Percentiles rank a stretch among this genome's conserved stretches.
Conservation (phyloP, 2,329 filamentous ascomycete species). For the Verticillium albo-atrum region DNA sequence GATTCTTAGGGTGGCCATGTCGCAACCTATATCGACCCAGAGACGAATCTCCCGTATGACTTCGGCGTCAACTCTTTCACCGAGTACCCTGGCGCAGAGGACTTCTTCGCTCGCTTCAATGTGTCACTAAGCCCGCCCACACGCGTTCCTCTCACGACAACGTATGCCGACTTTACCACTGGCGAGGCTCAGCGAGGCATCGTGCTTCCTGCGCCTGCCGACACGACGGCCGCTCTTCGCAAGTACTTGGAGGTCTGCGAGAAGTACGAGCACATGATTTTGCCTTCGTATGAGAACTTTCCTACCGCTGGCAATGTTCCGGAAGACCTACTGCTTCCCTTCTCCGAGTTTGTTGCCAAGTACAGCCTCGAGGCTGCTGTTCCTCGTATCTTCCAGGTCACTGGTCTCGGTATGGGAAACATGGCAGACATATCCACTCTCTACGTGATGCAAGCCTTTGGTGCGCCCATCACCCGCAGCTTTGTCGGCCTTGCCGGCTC, state of each 20-base stretch:
- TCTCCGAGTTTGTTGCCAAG: slow-evolving; percentile 41
- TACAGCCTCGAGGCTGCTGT: slow-evolving; percentile 37
- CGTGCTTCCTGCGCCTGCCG: slow-evolving; percentile 15
- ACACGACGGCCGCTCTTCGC: slow-evolving; percentile 17
- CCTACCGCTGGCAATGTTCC: slow-evolving; percentile 25
- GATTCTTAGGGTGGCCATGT: slow-evolving; percentile 41
- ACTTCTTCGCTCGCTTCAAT: slow-evolving; percentile 40
- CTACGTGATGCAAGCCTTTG: slow-evolving; percentile 39
- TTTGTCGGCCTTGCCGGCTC: slow-evolving; percentile 22
- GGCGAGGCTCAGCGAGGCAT: slow-evolving; percentile 18
- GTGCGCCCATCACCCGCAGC: slow-evolving; percentile 26
- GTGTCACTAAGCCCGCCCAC: slow-evolving; percentile 21
- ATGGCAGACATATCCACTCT: slow-evolving; percentile 36
- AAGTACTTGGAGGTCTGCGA: slow-evolving; percentile 21
- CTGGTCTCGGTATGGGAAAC: slow-evolving; percentile 38
- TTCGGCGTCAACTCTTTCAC: slow-evolving; percentile 32
- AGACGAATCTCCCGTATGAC: slow-evolving; percentile 26
- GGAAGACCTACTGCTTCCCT: slow-evolving; percentile 37
- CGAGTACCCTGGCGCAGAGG: slow-evolving; percentile 30
- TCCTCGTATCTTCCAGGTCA: slow-evolving; percentile 31
- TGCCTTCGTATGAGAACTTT: slow-evolving; percentile 32
- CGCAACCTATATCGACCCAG: slow-evolving; percentile 39
- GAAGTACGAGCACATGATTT: slow-evolving; percentile 23
- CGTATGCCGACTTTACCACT: slow-evolving; percentile 28
- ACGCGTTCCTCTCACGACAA: slow-evolving; percentile 20